These are phyloP conservation scores for Backusella westeae DNA, from an alignment of 192 early-diverging fungal genomes.

Conservation along the genomic window DNA sequence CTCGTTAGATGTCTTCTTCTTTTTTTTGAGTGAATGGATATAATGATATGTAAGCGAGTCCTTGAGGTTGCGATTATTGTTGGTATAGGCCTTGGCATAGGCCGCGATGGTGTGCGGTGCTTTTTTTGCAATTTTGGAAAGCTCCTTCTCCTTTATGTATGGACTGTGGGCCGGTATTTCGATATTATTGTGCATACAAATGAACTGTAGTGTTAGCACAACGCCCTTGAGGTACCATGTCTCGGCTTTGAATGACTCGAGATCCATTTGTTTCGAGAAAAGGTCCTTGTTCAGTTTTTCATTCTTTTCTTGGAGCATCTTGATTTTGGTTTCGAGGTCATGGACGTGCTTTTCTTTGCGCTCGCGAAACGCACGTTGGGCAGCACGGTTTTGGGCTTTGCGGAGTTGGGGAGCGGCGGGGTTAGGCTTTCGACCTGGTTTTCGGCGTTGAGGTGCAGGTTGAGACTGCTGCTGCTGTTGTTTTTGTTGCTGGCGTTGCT, in stretches of 20 bases:
- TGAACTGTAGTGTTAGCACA: constrained; percentile 41
- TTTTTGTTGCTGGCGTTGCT: background rate
- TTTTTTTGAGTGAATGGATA: background rate
- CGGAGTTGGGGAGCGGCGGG: constrained; percentile 56
- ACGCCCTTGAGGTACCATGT: constrained; percentile 47
- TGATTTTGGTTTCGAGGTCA: constrained; percentile 71
- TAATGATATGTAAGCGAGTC: constrained; percentile 8
- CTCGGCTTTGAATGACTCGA: constrained; percentile 42
- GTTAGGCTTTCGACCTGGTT: constrained; percentile 60
- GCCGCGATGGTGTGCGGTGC: constrained; percentile 26
- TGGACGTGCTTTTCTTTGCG: constrained; percentile 76
- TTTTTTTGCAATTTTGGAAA: constrained; percentile 19
- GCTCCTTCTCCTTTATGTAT: constrained; percentile 13
- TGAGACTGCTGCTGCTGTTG: background rate
- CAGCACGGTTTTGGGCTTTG: constrained; percentile 83
- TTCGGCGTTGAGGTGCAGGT: constrained; percentile 30
- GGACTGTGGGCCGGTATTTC: constrained; percentile 23
- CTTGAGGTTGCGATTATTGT: constrained; percentile 22
- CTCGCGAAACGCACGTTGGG: constrained; percentile 88
- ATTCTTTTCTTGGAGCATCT: constrained; percentile 58
- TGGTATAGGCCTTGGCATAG: constrained; percentile 19
- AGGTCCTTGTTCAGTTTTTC: constrained; percentile 44
- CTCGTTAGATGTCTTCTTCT: background rate
- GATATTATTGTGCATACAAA: constrained; percentile 28
- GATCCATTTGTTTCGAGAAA: constrained; percentile 26